phyloP scores from a whole-genome alignment of 768 basidiomycete genomes.

The Auricularia cornea region DNA sequence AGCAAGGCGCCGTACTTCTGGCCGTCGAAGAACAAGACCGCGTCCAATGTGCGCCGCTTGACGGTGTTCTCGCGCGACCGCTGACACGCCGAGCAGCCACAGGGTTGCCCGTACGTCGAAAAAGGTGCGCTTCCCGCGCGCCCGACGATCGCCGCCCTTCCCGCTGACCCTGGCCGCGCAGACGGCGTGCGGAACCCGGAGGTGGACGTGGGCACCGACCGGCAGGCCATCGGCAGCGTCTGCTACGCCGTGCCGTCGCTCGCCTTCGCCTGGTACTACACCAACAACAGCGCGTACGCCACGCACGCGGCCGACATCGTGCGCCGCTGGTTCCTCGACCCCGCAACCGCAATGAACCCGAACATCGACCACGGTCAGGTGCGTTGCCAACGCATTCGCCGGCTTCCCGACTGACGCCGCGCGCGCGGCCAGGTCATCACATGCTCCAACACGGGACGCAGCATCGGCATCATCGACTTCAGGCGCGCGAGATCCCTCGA shows the following conservation, averaged over 20 bases:
- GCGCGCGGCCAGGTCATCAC: not conserved
- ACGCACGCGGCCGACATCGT: not conserved
- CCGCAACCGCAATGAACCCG: not conserved
- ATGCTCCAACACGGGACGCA: not conserved
- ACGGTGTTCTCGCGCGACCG: not conserved
- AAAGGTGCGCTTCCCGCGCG: not conserved
- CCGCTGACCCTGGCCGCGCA: not conserved
- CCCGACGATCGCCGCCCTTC: not conserved
- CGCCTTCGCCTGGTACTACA: not conserved
- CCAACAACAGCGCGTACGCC: not conserved
- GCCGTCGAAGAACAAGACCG: not conserved
- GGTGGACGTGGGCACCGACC: not conserved
- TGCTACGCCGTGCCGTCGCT: not conserved
- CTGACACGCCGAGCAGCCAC: not conserved
- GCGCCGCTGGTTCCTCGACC: not conserved
- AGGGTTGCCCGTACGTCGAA: not conserved
- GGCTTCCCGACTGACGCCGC: not conserved
- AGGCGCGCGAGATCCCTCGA: not conserved
- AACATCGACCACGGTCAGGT: slow-evolving; percentile 1
- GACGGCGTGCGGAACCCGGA: not conserved
- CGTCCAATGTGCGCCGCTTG: not conserved
- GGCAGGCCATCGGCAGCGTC: not conserved
- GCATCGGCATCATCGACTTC: not conserved
- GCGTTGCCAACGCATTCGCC: not conserved
- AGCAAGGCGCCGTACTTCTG: not conserved